These are phyloP conservation scores for Coniferiporia sulphurascens DNA, from an alignment of 1,284 basidiomycete species.

Conservation along the genomic window DNA sequence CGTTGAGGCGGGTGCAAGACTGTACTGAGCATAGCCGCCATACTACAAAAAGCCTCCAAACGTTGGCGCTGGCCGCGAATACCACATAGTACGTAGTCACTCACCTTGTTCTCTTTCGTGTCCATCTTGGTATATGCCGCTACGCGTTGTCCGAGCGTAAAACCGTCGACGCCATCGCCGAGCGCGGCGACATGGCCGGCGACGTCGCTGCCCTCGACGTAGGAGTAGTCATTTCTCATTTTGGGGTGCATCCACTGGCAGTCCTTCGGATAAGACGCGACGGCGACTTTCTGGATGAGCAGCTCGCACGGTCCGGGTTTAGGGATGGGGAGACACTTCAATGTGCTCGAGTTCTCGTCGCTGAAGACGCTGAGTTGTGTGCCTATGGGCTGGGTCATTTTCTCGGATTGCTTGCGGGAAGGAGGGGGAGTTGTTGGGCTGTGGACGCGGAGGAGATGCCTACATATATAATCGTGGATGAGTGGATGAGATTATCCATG, in stretches of 20 bases:
- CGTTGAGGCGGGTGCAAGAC: constrained; percentile 10
- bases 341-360: background rate
- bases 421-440: too few relatives aligned
- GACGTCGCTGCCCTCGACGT: constrained; percentile 20
- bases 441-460: too few relatives aligned
- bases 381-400: background rate
- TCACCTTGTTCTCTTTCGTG: constrained; percentile 14
- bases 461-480: too few relatives aligned
- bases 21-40: constrained; percentile 15
- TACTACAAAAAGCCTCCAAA: background rate
- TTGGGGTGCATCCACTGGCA: constrained; percentile 22
- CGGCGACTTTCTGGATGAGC: constrained; percentile 30
- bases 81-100: background rate
- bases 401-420: too few relatives aligned
- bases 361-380: constrained; percentile 12
- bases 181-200: constrained; percentile 19
- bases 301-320: constrained; percentile 24
- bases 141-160: constrained; percentile 19
- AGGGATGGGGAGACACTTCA: constrained; percentile 17
- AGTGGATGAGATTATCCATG: too few relatives aligned
- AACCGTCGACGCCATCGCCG: constrained; percentile 18
- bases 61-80: background rate
- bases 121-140: constrained; percentile 26
- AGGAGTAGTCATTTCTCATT: constrained; percentile 8
- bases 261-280: constrained; percentile 31